phyloP scores from a whole-genome alignment of 2,329 filamentous ascomycete species.

The Aureobasidium sp. region DNA sequence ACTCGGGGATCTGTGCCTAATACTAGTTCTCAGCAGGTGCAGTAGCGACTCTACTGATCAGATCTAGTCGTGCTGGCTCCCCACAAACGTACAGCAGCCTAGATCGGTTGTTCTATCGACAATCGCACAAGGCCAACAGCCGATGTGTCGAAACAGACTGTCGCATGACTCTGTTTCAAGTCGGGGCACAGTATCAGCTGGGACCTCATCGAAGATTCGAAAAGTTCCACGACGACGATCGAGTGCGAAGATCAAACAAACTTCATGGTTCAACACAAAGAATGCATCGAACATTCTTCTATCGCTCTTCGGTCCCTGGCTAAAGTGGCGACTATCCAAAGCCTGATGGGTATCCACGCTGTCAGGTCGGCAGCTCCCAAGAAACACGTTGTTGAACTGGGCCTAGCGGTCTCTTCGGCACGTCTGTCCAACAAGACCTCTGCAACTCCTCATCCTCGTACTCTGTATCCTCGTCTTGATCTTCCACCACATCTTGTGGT shows the following conservation, averaged over 20 bases:
- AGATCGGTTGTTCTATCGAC: not conserved
- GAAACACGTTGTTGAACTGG: not conserved
- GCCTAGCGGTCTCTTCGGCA: not conserved
- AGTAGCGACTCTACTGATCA: not conserved
- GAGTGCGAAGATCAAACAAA: not conserved
- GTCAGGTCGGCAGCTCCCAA: not conserved
- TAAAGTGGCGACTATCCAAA: not conserved
- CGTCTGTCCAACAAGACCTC: not conserved
- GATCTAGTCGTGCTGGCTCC: not conserved
- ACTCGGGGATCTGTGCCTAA: not conserved
- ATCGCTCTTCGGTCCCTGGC: not conserved
- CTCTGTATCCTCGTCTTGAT: not conserved
- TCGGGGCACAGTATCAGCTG: not conserved
- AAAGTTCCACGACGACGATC: not conserved
- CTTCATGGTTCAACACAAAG: not conserved
- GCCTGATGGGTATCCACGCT: not conserved
- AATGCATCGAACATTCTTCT: not conserved
- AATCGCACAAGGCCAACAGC: not conserved
- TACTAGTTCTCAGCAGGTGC: not conserved
- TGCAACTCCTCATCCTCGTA: not conserved
- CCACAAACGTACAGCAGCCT: not conserved
- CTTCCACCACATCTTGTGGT: not conserved
- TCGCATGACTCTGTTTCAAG: not conserved
- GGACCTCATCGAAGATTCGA: not conserved
- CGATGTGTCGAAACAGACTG: not conserved